Conservation (phyloP, 768 basidiomycete species). For the Paxillus rubicundulus region DNA sequence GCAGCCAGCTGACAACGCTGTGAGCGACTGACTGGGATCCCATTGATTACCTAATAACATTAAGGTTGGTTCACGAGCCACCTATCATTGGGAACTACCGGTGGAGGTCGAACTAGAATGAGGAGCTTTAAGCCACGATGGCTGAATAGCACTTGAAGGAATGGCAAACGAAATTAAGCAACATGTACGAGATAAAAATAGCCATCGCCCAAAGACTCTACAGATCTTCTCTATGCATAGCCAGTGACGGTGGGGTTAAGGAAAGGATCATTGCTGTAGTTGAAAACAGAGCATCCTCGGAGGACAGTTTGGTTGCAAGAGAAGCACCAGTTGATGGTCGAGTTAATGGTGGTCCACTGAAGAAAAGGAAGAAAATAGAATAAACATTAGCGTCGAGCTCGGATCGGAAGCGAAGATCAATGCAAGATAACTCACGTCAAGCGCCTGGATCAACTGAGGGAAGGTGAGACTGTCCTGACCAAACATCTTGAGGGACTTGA, state of each 20-base stretch:
- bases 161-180: not conserved
- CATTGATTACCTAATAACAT: no score
- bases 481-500: conserved; percentile 67
- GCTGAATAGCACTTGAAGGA: not conserved
- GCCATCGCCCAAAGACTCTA: no score
- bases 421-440: conserved; percentile 14
- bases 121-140: no score
- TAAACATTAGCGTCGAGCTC: not conserved
- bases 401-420: not conserved
- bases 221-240: conserved; percentile 25
- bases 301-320: conserved; percentile 33
- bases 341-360: conserved; percentile 29
- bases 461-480: conserved; percentile 35
- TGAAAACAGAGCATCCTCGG: conserved; percentile 32
- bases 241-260: conserved; percentile 37
- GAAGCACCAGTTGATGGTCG: conserved; percentile 33
- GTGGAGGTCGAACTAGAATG: no score
- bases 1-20: no score
- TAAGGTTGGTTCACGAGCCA: no score
- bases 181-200: not conserved
- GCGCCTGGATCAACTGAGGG: conserved; percentile 12
- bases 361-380: not conserved
- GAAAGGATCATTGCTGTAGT: conserved; percentile 29
- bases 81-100: no score
- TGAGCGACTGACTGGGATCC: no score